phyloP scores from a whole-genome alignment of 371 early-diverging fungal species.

The Mucor indicus region DNA sequence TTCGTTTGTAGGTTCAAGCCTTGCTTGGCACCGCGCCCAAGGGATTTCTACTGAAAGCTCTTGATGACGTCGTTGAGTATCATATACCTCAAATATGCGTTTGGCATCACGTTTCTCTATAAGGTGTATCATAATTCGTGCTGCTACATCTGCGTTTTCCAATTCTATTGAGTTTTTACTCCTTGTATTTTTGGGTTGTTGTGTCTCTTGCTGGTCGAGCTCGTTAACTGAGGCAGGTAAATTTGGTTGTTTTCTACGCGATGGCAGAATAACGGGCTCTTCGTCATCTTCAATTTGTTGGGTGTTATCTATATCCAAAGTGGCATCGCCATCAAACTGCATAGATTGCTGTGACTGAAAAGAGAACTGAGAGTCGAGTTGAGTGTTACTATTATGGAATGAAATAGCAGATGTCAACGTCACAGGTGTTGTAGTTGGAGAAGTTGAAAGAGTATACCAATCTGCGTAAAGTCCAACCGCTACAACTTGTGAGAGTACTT shows the following conservation, averaged over 20 bases:
- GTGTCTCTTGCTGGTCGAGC: too few species aligned
- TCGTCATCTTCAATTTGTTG: conserved; percentile 25
- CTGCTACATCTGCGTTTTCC: conserved; percentile 29
- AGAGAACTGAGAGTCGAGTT: conserved; percentile 21
- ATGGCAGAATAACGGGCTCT: too few species aligned
- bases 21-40: conserved; percentile 14
- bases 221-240: too few species aligned
- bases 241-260: too few species aligned
- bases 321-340: conserved; percentile 34
- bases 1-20: background rate
- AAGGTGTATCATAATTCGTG: conserved; percentile 35
- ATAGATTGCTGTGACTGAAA: conserved; percentile 23
- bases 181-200: too few species aligned
- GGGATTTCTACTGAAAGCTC: background rate
- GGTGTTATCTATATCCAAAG: conserved; percentile 32
- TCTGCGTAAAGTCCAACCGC: conserved; percentile 32
- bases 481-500: conserved; percentile 27
- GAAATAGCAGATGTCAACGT: conserved; percentile 7
- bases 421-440: background rate
- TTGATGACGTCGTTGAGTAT: conserved; percentile 17
- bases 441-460: background rate
- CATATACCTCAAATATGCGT: conserved; percentile 34
- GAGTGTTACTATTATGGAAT: conserved; percentile 20
- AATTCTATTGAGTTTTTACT: conserved; percentile 2
- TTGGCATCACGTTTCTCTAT: conserved; percentile 39